Conservation (phyloP, 2,329 filamentous ascomycete species). For the Pochonia chlamydosporia region DNA sequence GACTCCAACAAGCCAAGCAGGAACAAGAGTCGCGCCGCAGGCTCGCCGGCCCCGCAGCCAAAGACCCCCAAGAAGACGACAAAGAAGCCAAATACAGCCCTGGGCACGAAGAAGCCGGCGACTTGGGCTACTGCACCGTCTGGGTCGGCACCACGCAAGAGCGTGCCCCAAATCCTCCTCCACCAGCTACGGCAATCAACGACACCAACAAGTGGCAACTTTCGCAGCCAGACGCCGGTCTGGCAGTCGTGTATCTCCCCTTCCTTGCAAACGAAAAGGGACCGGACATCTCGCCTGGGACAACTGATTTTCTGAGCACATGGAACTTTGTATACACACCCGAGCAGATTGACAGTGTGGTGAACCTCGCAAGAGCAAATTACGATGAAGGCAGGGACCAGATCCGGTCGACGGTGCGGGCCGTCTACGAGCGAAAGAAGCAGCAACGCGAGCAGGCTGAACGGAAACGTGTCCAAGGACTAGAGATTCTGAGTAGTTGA, state of each 20-base stretch:
- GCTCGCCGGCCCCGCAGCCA: slow-evolving; percentile 18
- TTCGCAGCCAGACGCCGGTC: slow-evolving; percentile 72
- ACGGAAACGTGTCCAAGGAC: slow-evolving; percentile 18
- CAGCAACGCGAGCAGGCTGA: slow-evolving; percentile 53
- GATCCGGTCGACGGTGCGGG: slow-evolving; percentile 71
- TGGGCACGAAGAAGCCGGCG: slow-evolving; percentile 42
- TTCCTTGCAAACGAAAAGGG: slow-evolving; percentile 78
- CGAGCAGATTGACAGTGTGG: slow-evolving; percentile 80
- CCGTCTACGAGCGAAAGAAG: slow-evolving; percentile 91
- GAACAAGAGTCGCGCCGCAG: slow-evolving; percentile 31
- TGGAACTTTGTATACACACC: slow-evolving; percentile 98
- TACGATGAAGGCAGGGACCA: slow-evolving; percentile 76
- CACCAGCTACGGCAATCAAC: slow-evolving; percentile 46
- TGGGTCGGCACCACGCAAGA: slow-evolving; percentile 88
- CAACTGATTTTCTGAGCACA: slow-evolving; percentile 82
- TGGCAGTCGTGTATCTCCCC: slow-evolving; percentile 86
- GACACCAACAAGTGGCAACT: slow-evolving; percentile 61
- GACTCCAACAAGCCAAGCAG: slow-evolving; percentile 54
- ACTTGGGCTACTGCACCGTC: slow-evolving; percentile 85
- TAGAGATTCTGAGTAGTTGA: slow-evolving; percentile 30
- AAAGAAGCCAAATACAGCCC: slow-evolving; percentile 32
- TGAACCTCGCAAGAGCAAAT: slow-evolving; percentile 77
- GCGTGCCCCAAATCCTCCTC: slow-evolving; percentile 49
- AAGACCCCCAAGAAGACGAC: slow-evolving; percentile 15
- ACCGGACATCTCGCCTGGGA: slow-evolving; percentile 74